A percentile compares a stretch with the other conserved stretches of the same genome.
Conservation (phyloP, 2,329 filamentous ascomycete genomes). For the Fusarium sp. region DNA sequence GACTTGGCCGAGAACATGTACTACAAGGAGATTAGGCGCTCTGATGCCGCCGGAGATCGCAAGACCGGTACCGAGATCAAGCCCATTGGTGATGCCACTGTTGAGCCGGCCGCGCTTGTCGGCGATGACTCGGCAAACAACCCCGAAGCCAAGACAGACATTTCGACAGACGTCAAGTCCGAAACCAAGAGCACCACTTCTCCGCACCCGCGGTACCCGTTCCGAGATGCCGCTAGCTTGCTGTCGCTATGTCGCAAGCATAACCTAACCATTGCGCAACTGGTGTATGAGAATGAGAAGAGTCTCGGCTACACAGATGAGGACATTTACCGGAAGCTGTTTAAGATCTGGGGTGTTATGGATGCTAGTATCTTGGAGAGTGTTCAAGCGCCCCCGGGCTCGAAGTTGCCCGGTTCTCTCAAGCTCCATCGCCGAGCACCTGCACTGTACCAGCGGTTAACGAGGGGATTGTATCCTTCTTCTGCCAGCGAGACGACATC, state of each 20-base stretch:
- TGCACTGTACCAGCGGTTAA: slow-evolving; percentile 57
- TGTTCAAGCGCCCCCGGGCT: slow-evolving; percentile 57
- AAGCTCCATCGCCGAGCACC: slow-evolving; percentile 61
- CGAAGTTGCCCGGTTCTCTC: slow-evolving; percentile 59
- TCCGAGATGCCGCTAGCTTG: slow-evolving; percentile 59
- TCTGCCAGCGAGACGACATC: slow-evolving; percentile 19
- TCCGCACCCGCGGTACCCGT: slow-evolving; percentile 58
- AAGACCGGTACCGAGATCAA: slow-evolving; percentile 58
- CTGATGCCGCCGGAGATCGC: slow-evolving; percentile 59
- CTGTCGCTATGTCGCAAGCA: slow-evolving; percentile 60
- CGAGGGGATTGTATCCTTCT: slow-evolving; percentile 58
- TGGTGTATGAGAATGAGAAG: slow-evolving; percentile 65
- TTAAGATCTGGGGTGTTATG: slow-evolving; percentile 64
- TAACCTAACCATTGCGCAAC: slow-evolving; percentile 63
- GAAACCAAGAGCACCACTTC: slow-evolving; percentile 29
- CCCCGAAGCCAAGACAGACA: neutral
- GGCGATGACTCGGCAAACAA: slow-evolving; percentile 1
- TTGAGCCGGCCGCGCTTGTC: slow-evolving; percentile 19
- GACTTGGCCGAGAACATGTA: slow-evolving; percentile 64
- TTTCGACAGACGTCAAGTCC: slow-evolving; percentile 28
- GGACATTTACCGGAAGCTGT: slow-evolving; percentile 59
- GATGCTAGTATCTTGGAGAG: slow-evolving; percentile 63
- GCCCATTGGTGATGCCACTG: slow-evolving; percentile 41
- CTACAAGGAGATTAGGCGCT: slow-evolving; percentile 62
- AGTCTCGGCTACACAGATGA: slow-evolving; percentile 62